Evolutionary conservation across 441 rosid genomes (phyloP).

Genomic region (Cnidoscolus chayamansa): DNA sequence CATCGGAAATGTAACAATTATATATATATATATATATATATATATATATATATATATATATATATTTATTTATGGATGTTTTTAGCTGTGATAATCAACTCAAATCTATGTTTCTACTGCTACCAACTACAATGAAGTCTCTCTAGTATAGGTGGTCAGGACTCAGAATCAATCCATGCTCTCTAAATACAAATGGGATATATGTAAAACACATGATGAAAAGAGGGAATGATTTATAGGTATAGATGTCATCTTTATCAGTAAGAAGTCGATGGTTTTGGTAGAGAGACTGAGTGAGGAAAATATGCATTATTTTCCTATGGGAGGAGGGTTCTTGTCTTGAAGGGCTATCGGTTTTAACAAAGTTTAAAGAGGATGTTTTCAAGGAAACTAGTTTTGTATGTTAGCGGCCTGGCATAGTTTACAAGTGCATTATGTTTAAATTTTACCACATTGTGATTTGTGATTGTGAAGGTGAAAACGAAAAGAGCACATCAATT

Average conservation of each 20-base stretch:
- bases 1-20: neutral
- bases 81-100: neutral
- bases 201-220: neutral
- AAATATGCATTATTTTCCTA: conserved; percentile 9
- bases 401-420: conserved; percentile 4
- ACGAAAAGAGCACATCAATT: too few species aligned
- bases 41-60: too few species aligned
- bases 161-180: neutral
- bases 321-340: conserved; percentile 27
- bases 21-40: too few species aligned
- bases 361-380: conserved; percentile 33
- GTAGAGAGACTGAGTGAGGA: conserved; percentile 16
- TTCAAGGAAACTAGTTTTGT: conserved; percentile 31
- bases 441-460: too few species aligned
- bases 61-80: too few species aligned
- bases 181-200: neutral
- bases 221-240: conserved; percentile 17
- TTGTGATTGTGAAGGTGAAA: neutral
- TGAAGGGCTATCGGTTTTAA: conserved; percentile 25
- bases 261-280: neutral
- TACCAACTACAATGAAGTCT: too few species aligned
- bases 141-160: neutral
- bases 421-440: neutral
- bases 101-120: too few species aligned
- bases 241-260: neutral